Evolutionary conservation across 176 grass and related monocot genomes (phyloP).

Genomic region (Raddia guianensis): DNA sequence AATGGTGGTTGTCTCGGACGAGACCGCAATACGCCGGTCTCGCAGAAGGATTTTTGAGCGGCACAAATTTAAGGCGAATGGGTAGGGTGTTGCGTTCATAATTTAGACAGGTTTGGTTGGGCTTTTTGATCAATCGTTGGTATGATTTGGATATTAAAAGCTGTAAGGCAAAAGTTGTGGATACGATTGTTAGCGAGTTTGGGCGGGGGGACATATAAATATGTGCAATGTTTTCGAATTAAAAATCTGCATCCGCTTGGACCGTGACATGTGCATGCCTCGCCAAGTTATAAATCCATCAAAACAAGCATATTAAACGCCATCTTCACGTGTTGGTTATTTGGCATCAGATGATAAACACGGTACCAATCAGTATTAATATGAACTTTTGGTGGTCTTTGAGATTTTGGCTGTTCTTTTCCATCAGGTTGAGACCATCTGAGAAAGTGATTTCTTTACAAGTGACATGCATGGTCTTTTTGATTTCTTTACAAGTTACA

Average conservation of each 20-base stretch:
- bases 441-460: not conserved
- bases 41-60: not conserved
- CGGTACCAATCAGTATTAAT: too few relatives aligned
- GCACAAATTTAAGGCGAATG: not conserved
- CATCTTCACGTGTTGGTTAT: not conserved
- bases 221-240: not conserved
- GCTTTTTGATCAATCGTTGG: not conserved
- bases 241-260: not conserved
- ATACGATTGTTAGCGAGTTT: not conserved
- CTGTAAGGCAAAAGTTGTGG: not conserved
- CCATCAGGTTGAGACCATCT: not conserved
- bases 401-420: not conserved
- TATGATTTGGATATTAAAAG: not conserved
- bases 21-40: not conserved
- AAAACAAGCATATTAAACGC: not conserved
- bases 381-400: not conserved
- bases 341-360: not conserved
- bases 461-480: not conserved
- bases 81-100: not conserved
- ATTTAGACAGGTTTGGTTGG: constrained; percentile 7
- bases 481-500: not conserved
- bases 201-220: not conserved
- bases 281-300: not conserved
- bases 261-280: not conserved
- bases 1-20: not conserved